Evolutionary conservation across 2,329 filamentous ascomycete species (phyloP).

Genomic region (Calonectria pseudoreteaudii): DNA sequence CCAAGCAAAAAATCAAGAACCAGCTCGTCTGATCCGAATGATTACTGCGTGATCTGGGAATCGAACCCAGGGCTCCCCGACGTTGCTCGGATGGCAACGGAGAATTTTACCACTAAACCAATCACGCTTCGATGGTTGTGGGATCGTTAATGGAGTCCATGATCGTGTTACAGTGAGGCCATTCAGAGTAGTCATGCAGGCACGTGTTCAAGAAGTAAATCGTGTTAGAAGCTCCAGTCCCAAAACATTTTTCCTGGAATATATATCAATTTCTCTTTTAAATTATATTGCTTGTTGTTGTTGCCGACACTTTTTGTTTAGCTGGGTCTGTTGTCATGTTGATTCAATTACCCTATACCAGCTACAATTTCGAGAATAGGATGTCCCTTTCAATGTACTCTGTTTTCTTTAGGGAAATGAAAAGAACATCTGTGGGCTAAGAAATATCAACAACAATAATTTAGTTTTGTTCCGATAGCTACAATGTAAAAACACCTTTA

Average conservation of each 20-base stretch:
- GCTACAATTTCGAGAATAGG: no score
- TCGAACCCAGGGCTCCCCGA: not conserved
- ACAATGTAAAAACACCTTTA: no score
- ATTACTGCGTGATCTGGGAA: not conserved
- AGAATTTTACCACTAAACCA: conserved; percentile 2
- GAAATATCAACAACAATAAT: no score
- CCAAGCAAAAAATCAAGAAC: not conserved
- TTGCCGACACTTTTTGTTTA: not conserved
- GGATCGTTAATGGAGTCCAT: not conserved
- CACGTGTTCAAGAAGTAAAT: not conserved
- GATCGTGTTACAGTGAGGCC: not conserved
- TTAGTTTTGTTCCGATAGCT: no score
- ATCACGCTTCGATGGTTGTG: not conserved
- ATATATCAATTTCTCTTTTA: not conserved
- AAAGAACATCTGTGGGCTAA: no score
- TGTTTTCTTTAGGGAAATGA: no score
- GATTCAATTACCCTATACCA: not conserved
- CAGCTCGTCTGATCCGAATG: not conserved
- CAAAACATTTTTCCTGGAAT: not conserved
- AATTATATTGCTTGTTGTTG: no score
- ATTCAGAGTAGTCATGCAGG: not conserved
- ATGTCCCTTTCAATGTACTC: no score
- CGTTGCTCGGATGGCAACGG: not conserved
- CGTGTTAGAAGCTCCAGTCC: no score
- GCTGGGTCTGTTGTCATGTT: not conserved